Percentiles rank a stretch among this genome's conserved stretches.
Conservation (phyloP, 768 basidiomycete species). For the Amanita exitialis region DNA sequence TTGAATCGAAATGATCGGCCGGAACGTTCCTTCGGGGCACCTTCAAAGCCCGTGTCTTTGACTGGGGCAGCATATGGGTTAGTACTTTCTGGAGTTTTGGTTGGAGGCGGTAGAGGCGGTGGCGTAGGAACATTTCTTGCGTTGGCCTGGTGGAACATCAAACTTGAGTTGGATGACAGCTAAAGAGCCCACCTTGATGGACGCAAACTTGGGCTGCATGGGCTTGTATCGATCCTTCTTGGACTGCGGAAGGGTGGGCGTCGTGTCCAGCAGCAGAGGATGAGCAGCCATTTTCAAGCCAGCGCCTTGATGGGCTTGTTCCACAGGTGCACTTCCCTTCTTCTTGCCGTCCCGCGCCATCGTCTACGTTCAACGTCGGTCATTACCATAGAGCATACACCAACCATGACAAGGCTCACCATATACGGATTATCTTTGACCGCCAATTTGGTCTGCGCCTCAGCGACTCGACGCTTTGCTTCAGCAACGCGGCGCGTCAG, state of each 20-base stretch:
- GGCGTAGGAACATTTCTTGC: slow-evolving; percentile 66
- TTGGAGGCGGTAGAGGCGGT: slow-evolving; percentile 30
- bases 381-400: background rate
- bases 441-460: slow-evolving; percentile 67
- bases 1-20: slow-evolving; percentile 78
- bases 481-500: slow-evolving; percentile 69
- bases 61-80: slow-evolving; percentile 75
- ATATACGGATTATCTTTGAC: slow-evolving; percentile 84
- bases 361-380: slow-evolving; percentile 24
- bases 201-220: slow-evolving; percentile 98
- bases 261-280: slow-evolving; percentile 68
- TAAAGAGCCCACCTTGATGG: slow-evolving; percentile 61
- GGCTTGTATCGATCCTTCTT: slow-evolving; percentile 94
- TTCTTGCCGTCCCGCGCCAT: slow-evolving; percentile 45
- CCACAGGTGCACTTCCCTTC: slow-evolving; percentile 33
- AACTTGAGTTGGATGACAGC: background rate
- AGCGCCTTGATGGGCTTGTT: slow-evolving; percentile 67
- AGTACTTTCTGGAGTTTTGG: slow-evolving; percentile 31
- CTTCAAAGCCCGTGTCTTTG: slow-evolving; percentile 62
- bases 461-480: slow-evolving; percentile 76
- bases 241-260: slow-evolving; percentile 48
- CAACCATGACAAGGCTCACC: slow-evolving; percentile 29
- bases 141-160: slow-evolving; percentile 43
- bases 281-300: slow-evolving; percentile 89
- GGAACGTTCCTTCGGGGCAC: slow-evolving; percentile 59